Percentiles rank a stretch among this genome's conserved stretches.
phyloP scores from a whole-genome alignment of 345 rosid species.

The Garcia nutans region DNA sequence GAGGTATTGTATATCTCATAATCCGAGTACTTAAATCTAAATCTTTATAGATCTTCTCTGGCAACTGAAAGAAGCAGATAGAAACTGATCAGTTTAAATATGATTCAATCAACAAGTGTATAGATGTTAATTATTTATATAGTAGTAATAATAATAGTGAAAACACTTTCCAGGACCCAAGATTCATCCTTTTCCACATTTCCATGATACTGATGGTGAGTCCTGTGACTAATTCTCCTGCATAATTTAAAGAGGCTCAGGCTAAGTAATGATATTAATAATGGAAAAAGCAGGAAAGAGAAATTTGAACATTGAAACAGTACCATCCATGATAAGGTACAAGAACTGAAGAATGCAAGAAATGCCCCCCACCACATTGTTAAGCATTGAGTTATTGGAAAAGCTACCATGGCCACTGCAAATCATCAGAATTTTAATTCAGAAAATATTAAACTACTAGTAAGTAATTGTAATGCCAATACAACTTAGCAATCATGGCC shows the following conservation, averaged over 20 bases:
- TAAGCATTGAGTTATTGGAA: conserved; percentile 23
- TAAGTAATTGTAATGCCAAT: background rate
- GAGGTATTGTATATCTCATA: conserved; percentile 65
- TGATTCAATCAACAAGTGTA: background rate
- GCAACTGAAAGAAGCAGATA: conserved; percentile 39
- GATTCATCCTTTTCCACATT: conserved; percentile 36
- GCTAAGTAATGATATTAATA: background rate
- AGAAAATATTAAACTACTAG: background rate
- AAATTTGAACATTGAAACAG: too few species aligned
- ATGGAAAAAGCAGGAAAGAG: background rate
- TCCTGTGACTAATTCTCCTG: conserved; percentile 40
- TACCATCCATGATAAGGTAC: conserved; percentile 40
- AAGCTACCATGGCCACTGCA: conserved; percentile 38
- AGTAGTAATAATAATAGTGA: too few species aligned
- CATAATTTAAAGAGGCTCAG: background rate
- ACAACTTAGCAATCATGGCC: conserved; percentile 32
- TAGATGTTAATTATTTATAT: too few species aligned
- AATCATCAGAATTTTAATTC: background rate
- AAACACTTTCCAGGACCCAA: conserved; percentile 30
- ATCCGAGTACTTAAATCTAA: conserved; percentile 38
- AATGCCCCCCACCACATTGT: conserved; percentile 29
- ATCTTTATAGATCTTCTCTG: conserved; percentile 55
- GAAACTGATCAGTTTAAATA: too few species aligned
- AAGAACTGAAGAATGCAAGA: conserved; percentile 33
- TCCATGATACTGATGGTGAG: conserved; percentile 37